These are phyloP conservation scores for Cytospora leucostoma DNA, from an alignment of 2,329 filamentous ascomycete genomes.

Conservation along the genomic window DNA sequence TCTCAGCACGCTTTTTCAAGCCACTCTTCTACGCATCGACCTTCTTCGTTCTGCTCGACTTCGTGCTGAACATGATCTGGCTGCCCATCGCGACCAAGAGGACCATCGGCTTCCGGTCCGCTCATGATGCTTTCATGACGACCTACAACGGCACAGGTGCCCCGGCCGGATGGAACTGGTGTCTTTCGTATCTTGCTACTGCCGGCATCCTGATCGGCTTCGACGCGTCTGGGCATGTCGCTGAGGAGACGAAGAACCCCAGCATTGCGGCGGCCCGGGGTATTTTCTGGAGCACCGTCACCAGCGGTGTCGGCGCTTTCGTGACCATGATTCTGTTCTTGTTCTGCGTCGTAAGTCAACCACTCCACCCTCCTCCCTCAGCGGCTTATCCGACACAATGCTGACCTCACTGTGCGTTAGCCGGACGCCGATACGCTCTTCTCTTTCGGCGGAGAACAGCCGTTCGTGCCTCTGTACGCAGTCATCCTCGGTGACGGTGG, in stretches of 20 bases:
- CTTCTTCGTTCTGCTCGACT: constrained; percentile 56
- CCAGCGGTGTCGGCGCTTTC: constrained; percentile 57
- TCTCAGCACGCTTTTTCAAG: constrained; percentile 45
- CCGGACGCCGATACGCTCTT: constrained; percentile 56
- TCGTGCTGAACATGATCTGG: constrained; percentile 62
- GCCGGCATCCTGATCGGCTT: constrained; percentile 63
- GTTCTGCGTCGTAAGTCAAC: constrained; percentile 52
- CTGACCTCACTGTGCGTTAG: constrained; percentile 32
- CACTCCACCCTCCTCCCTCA: no score
- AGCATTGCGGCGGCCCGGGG: constrained; percentile 56
- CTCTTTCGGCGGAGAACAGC: constrained; percentile 55
- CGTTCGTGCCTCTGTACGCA: constrained; percentile 60
- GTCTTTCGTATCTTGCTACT: constrained; percentile 61
- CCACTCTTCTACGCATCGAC: constrained; percentile 54
- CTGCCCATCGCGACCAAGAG: constrained; percentile 57
- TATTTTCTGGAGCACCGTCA: constrained; percentile 62
- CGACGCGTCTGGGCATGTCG: constrained; percentile 62
- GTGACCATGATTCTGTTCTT: constrained; percentile 59
- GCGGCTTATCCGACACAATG: no score
- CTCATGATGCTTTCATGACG: constrained; percentile 60
- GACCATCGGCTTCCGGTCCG: constrained; percentile 59
- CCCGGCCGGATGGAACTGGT: constrained; percentile 63
- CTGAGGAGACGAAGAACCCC: constrained; percentile 63
- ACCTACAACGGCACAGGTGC: constrained; percentile 60
- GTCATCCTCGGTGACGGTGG: constrained; percentile 56